Evolutionary conservation across 2,329 filamentous ascomycete species (phyloP).

Genomic region (Phialemonium atrogriseum): DNA sequence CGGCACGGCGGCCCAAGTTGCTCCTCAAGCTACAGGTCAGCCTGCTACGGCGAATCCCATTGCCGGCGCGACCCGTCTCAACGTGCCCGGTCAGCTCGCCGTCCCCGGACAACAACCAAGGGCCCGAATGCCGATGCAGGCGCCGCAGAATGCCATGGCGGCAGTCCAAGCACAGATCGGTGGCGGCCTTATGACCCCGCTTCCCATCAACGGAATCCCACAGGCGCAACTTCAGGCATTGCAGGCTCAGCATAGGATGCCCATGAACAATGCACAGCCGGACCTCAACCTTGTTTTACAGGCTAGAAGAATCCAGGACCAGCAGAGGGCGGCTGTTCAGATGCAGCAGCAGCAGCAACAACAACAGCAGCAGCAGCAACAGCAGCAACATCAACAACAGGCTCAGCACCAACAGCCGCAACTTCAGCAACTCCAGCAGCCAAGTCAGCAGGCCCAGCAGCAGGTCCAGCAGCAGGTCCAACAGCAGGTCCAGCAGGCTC

Average conservation of each 20-base stretch:
- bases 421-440: conserved; percentile 26
- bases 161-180: conserved; percentile 39
- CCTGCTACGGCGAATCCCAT: conserved; percentile 17
- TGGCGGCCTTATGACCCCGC: conserved; percentile 41
- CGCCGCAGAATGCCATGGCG: conserved; percentile 41
- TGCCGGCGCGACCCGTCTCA: conserved; percentile 29
- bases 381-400: conserved; percentile 17
- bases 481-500: conserved; percentile 21
- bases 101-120: conserved; percentile 36
- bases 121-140: conserved; percentile 46
- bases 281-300: conserved; percentile 53
- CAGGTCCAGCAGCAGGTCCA: conserved; percentile 18
- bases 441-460: conserved; percentile 22
- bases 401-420: conserved; percentile 27
- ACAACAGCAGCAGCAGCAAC: conserved; percentile 14
- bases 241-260: conserved; percentile 52
- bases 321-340: conserved; percentile 38
- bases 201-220: conserved; percentile 56
- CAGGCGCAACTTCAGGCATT: conserved; percentile 62
- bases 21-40: conserved; percentile 25
- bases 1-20: no score
- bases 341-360: conserved; percentile 21
- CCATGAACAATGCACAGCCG: conserved; percentile 34
- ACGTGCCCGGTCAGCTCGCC: conserved; percentile 34
- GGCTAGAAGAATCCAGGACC: conserved; percentile 58